Base-by-base conservation (phyloP, 2,329 filamentous ascomycete species). In the Diaporthe nobilis region DNA sequence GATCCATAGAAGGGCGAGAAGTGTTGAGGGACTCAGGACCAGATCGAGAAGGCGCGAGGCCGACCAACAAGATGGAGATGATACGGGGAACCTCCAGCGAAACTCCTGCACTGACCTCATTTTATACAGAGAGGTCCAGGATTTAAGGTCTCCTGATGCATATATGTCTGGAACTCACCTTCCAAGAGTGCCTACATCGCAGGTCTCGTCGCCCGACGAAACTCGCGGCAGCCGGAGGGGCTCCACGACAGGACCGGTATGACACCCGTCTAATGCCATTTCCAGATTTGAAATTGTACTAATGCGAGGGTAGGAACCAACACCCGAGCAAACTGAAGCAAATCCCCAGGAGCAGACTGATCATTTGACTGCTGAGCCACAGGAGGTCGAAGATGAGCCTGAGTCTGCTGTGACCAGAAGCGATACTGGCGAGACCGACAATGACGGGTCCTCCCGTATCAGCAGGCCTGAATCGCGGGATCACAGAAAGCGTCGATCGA, bases 91-190 rank as follows among this genome's bases (percentile, higher is more conserved):
- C 2, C 12, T 15, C 20, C 17, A 25, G 12, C 20, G 17, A 8
- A 67, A 51, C 17, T 10, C 28, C 12, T 67, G 63, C 63, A 67
- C 63, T 20, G 63, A 67, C 15, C 63, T 67, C 22, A 12, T 67
- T 37, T 7, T 67, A 51, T 67, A 67, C 44, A 20, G n/a, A 7
- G 28, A 12, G 20, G 20, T n/a, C 7, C 44, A 51, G 31, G 12
- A 4, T 25, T 5, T 28, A 25, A n/a, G 10, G 12, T 17, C 44
- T 10, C 63, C 28, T 1, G 22, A 37, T 25, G 28, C 22, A 13
- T 28, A n/a, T 0, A 13, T 15, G 22, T 6, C 44, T 1, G 20
- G 1, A 13, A 7, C 9, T 9, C 7, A 20, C 2, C 17, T 51
- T 51, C 8, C 2, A 17, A 31, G 61, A 8, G 9, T 17, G n/a